Percentiles rank a stretch among this genome's conserved stretches.
phyloP scores from a whole-genome alignment of 2,329 filamentous ascomycete species.

The Immersiporthe knoxdaviesiana region DNA sequence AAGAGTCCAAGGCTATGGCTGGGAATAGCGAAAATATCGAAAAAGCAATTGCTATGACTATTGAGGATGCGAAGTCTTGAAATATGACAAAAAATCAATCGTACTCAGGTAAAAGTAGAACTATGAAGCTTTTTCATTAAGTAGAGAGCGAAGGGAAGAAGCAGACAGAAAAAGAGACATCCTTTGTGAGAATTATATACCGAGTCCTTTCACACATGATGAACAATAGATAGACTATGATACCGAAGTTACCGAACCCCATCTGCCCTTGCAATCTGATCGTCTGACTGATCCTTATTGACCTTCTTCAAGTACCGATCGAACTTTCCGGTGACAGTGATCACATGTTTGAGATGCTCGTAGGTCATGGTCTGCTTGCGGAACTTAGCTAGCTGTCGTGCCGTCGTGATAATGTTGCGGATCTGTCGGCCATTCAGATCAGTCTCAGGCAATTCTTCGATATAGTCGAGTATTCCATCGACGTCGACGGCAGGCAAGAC shows the following conservation, averaged over 20 bases:
- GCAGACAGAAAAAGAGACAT: too few relatives aligned
- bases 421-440: conserved; percentile 49
- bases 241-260: conserved; percentile 4
- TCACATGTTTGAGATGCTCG: conserved; percentile 9
- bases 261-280: conserved; percentile 11
- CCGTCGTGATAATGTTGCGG: conserved; percentile 40
- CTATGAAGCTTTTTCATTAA: too few relatives aligned
- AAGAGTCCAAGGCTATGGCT: background rate
- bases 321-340: conserved; percentile 8
- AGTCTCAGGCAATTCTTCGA: conserved; percentile 39
- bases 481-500: conserved; percentile 8
- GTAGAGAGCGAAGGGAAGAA: too few relatives aligned
- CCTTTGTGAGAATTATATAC: too few relatives aligned
- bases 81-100: too few relatives aligned
- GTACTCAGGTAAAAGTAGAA: too few relatives aligned
- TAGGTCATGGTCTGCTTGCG: conserved; percentile 8
- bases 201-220: too few relatives aligned
- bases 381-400: conserved; percentile 35
- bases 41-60: background rate
- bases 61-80: background rate
- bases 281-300: conserved; percentile 18
- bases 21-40: background rate
- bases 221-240: too few relatives aligned
- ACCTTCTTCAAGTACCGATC: conserved; percentile 21
- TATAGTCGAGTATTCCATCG: conserved; percentile 30